Conservation (phyloP, 768 basidiomycete genomes). For the Hericium rajendrae region DNA sequence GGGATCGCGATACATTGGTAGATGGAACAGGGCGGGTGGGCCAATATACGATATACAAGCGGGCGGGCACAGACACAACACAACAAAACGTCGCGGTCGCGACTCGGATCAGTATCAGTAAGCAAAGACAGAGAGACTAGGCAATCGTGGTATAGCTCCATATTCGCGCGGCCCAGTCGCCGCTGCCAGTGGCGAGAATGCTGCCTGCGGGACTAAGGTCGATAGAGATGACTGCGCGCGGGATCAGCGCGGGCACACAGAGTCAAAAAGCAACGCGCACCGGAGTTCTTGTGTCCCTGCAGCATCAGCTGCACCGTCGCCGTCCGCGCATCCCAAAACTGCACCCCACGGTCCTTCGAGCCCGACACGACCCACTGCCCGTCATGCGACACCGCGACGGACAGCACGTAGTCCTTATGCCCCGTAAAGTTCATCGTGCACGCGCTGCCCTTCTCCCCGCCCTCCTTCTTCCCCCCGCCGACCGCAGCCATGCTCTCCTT, state of each 20-base stretch:
- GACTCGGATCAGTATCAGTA: background rate
- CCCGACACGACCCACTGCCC: constrained; percentile 94
- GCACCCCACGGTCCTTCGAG: constrained; percentile 91
- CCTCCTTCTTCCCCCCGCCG: constrained; percentile 28
- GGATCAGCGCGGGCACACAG: constrained; percentile 1
- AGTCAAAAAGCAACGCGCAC: constrained; percentile 24
- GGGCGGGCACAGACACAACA: too few relatives aligned
- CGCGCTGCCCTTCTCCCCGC: constrained; percentile 36
- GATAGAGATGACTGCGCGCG: constrained; percentile 52
- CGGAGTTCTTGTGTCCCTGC: constrained; percentile 69
- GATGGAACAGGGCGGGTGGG: too few relatives aligned
- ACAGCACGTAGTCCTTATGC: constrained; percentile 78
- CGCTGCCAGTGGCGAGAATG: constrained; percentile 58
- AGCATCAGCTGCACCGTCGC: constrained; percentile 87
- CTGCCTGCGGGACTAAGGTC: constrained; percentile 55
- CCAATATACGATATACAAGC: too few relatives aligned
- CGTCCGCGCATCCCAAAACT: constrained; percentile 80
- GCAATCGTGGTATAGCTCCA: constrained; percentile 17
- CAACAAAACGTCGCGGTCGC: too few relatives aligned
- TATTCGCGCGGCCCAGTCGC: constrained; percentile 64
- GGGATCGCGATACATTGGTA: too few relatives aligned
- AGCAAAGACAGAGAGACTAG: background rate
- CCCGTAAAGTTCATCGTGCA: constrained; percentile 84
- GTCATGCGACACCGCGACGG: constrained; percentile 79
- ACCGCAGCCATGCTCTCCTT: constrained; percentile 9